These are phyloP conservation scores for Wickerhamomyces bovis DNA, from an alignment of 805 yeast genomes.

Conservation along the genomic window DNA sequence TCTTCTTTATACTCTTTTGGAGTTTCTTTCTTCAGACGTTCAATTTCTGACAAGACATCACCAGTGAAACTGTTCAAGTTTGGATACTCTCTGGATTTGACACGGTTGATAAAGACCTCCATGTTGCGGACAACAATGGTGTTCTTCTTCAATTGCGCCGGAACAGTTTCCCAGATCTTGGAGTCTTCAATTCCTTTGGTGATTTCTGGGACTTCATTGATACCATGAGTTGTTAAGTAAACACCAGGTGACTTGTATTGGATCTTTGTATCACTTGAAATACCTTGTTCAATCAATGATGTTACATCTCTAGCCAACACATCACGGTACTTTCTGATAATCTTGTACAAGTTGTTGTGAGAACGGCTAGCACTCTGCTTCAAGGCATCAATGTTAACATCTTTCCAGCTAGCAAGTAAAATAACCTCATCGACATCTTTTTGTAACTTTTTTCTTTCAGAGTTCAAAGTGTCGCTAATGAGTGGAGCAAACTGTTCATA, in stretches of 20 bases:
- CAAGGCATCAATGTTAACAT: conserved; percentile 86
- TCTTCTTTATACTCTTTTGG: conserved; percentile 69
- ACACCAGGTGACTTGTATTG: conserved; percentile 2
- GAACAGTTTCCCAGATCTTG: conserved; percentile 49
- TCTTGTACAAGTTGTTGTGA: conserved; percentile 76
- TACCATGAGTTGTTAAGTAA: conserved; percentile 6
- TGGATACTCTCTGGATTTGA: conserved; percentile 35
- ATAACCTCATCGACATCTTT: conserved; percentile 84
- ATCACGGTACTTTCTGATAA: conserved; percentile 75
- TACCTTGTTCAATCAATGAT: conserved; percentile 54
- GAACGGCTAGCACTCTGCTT: conserved; percentile 91
- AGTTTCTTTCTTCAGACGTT: conserved; percentile 64
- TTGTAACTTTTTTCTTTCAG: conserved; percentile 50
- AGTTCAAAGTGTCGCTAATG: conserved; percentile 40
- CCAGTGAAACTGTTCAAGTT: conserved; percentile 48
- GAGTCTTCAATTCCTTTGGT: conserved; percentile 20
- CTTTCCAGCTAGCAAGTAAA: conserved; percentile 93
- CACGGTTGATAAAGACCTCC: conserved; percentile 36
- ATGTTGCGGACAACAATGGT: conserved; percentile 49
- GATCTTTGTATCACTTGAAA: conserved; percentile 26
- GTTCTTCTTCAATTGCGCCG: conserved; percentile 48
- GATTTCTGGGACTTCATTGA: conserved; percentile 9
- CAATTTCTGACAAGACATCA: conserved; percentile 51
- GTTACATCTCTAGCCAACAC: conserved; percentile 47
- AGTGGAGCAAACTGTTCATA: conserved; percentile 58